These are phyloP conservation scores for Colletotrichum filicis DNA, from an alignment of 2,329 filamentous ascomycete genomes.

Conservation along the genomic window DNA sequence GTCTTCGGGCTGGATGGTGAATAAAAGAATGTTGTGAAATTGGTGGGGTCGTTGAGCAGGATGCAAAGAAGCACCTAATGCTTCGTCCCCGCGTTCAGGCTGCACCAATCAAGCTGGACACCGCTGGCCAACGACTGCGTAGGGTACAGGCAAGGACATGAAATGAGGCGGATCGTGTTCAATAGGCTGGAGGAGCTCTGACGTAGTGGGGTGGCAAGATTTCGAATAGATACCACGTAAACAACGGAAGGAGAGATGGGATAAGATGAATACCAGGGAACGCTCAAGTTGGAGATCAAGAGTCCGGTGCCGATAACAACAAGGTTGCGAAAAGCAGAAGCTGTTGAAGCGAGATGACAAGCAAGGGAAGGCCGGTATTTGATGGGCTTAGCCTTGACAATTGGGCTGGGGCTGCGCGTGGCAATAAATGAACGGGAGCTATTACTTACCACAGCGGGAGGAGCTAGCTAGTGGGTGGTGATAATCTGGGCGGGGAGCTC, in stretches of 20 bases:
- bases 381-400: background rate
- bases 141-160: background rate
- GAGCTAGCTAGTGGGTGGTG: constrained; percentile 28
- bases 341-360: background rate
- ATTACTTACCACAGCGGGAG: constrained; percentile 14
- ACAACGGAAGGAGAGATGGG: background rate
- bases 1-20: constrained; percentile 17
- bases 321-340: background rate
- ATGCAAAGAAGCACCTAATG: constrained; percentile 11
- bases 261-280: background rate
- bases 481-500: constrained; percentile 18
- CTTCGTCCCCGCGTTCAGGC: constrained; percentile 13
- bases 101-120: constrained; percentile 8
- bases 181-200: background rate
- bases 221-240: constrained; percentile 1
- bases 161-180: background rate
- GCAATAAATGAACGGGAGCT: constrained; percentile 15
- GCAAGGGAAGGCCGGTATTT: background rate
- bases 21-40: constrained; percentile 35
- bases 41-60: constrained; percentile 27
- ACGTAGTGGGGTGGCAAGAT: constrained; percentile 16
- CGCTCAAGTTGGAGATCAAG: background rate
- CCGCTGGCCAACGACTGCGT: background rate
- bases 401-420: background rate
- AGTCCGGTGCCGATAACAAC: background rate